Conservation (phyloP, 306 rosid genomes). For the Gastrolobium bilobum region DNA sequence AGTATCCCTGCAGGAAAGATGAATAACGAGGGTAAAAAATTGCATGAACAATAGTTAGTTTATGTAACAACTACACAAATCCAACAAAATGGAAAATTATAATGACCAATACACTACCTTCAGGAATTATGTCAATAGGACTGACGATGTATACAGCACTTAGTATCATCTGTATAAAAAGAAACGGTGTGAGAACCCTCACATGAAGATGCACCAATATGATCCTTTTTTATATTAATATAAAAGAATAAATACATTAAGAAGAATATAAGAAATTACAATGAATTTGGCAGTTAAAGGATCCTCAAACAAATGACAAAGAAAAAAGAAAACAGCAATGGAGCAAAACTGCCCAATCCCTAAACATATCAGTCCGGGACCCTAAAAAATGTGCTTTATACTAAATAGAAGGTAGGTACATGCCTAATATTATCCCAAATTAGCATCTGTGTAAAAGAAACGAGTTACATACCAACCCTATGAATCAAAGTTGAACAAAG, state of each 20-base stretch:
- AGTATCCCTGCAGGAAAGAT: conserved; percentile 66
- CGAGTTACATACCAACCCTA: no score
- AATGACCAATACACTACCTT: conserved; percentile 60
- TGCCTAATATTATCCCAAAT: no score
- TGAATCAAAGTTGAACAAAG: no score
- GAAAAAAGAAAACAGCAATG: not conserved
- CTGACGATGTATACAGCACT: conserved; percentile 73
- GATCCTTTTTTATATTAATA: not conserved
- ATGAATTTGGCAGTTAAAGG: not conserved
- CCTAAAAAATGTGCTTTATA: not conserved
- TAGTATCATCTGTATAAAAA: conserved; percentile 65
- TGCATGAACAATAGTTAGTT: conserved; percentile 4
- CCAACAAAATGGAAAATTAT: conserved; percentile 22
- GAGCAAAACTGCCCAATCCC: not conserved
- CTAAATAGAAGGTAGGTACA: no score
- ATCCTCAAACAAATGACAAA: not conserved
- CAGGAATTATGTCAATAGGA: conserved; percentile 94
- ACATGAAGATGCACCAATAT: not conserved
- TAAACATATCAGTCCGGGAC: not conserved
- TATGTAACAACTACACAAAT: not conserved
- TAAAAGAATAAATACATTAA: conserved; percentile 6
- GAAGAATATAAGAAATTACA: not conserved
- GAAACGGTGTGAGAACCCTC: conserved; percentile 27
- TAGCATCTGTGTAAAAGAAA: no score
- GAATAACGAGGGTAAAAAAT: not conserved